phyloP scores from a whole-genome alignment of 495 filamentous ascomycete genomes.

The Patellaria atrata region DNA sequence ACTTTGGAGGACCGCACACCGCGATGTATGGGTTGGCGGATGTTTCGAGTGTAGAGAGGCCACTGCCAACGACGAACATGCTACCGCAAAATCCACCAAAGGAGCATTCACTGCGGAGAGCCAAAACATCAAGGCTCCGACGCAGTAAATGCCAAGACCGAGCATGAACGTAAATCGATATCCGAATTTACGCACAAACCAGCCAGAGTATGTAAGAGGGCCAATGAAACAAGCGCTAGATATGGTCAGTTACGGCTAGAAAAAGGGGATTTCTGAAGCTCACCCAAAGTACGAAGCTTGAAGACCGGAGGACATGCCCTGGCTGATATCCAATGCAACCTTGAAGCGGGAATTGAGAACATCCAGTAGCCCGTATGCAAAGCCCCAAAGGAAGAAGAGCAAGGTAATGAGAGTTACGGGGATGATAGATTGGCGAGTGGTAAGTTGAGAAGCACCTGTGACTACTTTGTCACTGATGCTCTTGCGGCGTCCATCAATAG shows the following conservation, averaged over 20 bases:
- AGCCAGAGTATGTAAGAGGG: conserved; percentile 49
- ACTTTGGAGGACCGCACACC: conserved; percentile 51
- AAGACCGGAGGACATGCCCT: conserved; percentile 31
- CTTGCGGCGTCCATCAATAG: conserved; percentile 17
- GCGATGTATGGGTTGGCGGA: conserved; percentile 60
- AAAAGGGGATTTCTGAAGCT: too few species aligned
- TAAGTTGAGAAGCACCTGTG: conserved; percentile 24
- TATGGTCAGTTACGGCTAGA: background rate
- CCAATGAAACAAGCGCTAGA: conserved; percentile 46
- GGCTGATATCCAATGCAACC: conserved; percentile 32
- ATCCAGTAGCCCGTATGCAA: conserved; percentile 41
- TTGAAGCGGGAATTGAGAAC: conserved; percentile 43
- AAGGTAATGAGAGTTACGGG: conserved; percentile 23
- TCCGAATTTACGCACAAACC: conserved; percentile 49
- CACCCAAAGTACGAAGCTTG: conserved; percentile 36
- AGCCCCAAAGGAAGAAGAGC: conserved; percentile 33
- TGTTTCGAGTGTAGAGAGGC: conserved; percentile 58
- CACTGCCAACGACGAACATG: conserved; percentile 57
- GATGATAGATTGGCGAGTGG: conserved; percentile 22
- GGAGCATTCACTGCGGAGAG: conserved; percentile 41
- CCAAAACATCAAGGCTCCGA: conserved; percentile 51
- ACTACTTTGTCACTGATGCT: conserved; percentile 19
- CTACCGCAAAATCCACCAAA: conserved; percentile 57
- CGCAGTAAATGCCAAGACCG: conserved; percentile 43
- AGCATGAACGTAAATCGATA: conserved; percentile 47